Percentiles rank a stretch among this genome's conserved stretches.
Evolutionary conservation across 352 stramenopile species (phyloP).

Genomic region (Phytophthora constricta): DNA sequence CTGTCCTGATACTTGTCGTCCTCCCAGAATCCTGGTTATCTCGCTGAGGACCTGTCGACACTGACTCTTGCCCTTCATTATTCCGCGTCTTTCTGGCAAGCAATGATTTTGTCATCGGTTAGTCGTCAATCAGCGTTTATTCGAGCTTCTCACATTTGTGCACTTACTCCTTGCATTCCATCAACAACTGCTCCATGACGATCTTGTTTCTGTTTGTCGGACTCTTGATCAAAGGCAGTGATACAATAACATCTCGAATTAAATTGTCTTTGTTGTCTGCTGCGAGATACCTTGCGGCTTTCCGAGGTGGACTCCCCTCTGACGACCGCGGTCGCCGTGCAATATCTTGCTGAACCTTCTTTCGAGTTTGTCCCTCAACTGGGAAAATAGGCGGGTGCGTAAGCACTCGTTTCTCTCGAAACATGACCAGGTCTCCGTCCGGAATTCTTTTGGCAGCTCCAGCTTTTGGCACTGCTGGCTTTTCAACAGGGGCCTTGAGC

Average conservation of each 20-base stretch:
- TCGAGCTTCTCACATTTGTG: neutral
- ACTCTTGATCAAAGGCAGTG: slow-evolving; percentile 47
- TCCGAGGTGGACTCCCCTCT: slow-evolving; percentile 22
- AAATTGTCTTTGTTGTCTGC: slow-evolving; percentile 30
- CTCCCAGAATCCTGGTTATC: slow-evolving; percentile 58
- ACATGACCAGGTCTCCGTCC: slow-evolving; percentile 63
- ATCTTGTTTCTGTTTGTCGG: slow-evolving; percentile 41
- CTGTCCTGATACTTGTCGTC: neutral
- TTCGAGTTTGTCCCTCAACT: slow-evolving; percentile 13
- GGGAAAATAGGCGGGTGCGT: slow-evolving; percentile 31
- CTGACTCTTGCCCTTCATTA: neutral
- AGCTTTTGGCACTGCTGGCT: slow-evolving; percentile 45
- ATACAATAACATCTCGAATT: slow-evolving; percentile 15
- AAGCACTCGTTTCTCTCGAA: slow-evolving; percentile 42
- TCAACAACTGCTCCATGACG: slow-evolving; percentile 51
- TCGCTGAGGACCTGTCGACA: neutral
- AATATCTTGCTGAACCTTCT: slow-evolving; percentile 4
- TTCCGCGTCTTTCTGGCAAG: slow-evolving; percentile 23
- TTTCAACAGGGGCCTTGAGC: slow-evolving; percentile 47
- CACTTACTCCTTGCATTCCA: slow-evolving; percentile 53
- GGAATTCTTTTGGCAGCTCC: slow-evolving; percentile 48
- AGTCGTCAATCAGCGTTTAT: no score
- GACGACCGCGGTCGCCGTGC: slow-evolving; percentile 31
- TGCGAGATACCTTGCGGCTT: slow-evolving; percentile 19
- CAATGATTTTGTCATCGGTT: no score